These are phyloP conservation scores for Betula pendula DNA, from an alignment of 306 rosid genomes.

Conservation along the genomic window DNA sequence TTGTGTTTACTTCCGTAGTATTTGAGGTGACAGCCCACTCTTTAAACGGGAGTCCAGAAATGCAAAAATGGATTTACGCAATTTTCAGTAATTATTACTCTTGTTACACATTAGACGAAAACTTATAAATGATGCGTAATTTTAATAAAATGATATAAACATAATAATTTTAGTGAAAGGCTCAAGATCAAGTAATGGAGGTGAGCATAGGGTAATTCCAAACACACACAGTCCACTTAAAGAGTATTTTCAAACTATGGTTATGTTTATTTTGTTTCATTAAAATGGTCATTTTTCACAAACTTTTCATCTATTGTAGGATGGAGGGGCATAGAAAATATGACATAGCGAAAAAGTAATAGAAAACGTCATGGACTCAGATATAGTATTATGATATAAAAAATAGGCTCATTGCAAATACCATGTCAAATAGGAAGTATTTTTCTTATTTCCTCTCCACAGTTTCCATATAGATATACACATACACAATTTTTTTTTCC, in stretches of 20 bases:
- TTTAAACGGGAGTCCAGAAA: not conserved
- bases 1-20: not conserved
- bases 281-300: not conserved
- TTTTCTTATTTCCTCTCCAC: not conserved
- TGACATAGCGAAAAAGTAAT: not conserved
- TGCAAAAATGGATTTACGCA: conserved; percentile 1
- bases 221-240: too few relatives aligned
- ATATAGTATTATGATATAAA: not conserved
- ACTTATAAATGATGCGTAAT: too few relatives aligned
- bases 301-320: too few relatives aligned
- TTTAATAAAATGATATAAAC: not conserved
- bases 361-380: not conserved
- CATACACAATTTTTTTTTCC: not conserved
- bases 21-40: not conserved
- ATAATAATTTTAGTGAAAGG: not conserved
- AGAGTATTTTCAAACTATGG: not conserved
- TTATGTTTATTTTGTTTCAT: not conserved
- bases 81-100: not conserved
- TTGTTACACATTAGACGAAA: not conserved
- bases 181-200: not conserved
- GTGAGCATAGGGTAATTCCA: not conserved
- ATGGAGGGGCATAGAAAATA: not conserved
- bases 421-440: not conserved
- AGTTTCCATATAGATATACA: not conserved
- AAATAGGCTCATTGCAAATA: not conserved